Percentiles rank a stretch among this genome's conserved stretches.
These are phyloP conservation scores for Orychophragmus violaceus DNA, from an alignment of 345 rosid genomes.

Conservation along the genomic window DNA sequence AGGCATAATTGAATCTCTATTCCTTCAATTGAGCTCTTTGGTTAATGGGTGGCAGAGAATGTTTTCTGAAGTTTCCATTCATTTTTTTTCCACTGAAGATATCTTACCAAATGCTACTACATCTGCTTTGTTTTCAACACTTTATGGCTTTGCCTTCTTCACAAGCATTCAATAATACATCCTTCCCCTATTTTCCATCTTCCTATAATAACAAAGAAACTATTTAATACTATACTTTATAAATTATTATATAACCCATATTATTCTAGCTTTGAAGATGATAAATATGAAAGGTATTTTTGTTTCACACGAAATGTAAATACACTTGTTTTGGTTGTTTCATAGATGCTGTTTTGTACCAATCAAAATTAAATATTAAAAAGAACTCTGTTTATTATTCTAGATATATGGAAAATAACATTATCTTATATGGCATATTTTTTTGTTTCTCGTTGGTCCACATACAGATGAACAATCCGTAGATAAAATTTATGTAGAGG, in stretches of 20 bases:
- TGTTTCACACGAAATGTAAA: constrained; percentile 12
- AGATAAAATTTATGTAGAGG: constrained; percentile 19
- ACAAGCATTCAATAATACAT: constrained; percentile 17
- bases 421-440: not conserved
- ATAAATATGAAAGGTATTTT: constrained; percentile 20
- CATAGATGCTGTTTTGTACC: not conserved
- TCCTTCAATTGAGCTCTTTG: not conserved
- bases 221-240: not conserved
- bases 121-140: constrained; percentile 19
- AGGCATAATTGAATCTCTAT: not conserved
- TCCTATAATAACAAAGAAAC: not conserved
- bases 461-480: constrained; percentile 6
- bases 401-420: not conserved
- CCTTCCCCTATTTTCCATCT: not conserved
- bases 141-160: constrained; percentile 17
- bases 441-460: constrained; percentile 2
- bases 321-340: constrained; percentile 16
- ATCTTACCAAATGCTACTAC: constrained; percentile 6
- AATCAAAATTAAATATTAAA: not conserved
- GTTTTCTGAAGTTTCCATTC: constrained; percentile 2
- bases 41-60: constrained; percentile 7
- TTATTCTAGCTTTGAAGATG: not conserved
- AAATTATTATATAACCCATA: not conserved
- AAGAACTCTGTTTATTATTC: not conserved
- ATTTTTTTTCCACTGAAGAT: not conserved